Evolutionary conservation across 257 asterid genomes (phyloP).

Genomic region (Solanum virginianum): DNA sequence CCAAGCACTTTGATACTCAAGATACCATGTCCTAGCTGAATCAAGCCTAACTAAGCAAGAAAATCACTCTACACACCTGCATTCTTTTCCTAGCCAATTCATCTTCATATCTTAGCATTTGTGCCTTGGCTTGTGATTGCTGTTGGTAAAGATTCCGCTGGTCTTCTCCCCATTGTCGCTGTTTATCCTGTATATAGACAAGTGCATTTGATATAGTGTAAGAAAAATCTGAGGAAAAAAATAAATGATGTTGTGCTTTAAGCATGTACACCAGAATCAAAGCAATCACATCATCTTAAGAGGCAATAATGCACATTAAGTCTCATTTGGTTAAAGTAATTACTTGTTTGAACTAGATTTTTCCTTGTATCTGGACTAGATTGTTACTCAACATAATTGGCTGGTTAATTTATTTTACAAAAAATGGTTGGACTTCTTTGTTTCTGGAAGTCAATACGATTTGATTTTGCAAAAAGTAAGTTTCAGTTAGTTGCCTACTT

Average conservation of each 20-base stretch:
- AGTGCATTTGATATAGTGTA: neutral
- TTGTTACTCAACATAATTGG: neutral
- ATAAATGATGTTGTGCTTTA: neutral
- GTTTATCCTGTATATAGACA: conserved; percentile 53
- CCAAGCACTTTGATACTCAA: neutral
- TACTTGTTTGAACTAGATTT: neutral
- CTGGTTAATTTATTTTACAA: neutral
- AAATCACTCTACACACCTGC: conserved; percentile 42
- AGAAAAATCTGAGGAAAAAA: neutral
- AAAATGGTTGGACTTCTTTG: neutral
- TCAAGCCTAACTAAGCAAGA: neutral
- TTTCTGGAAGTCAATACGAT: neutral
- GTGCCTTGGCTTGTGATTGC: conserved; percentile 90
- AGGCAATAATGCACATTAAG: neutral
- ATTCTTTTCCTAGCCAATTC: conserved; percentile 83
- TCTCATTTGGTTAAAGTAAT: neutral
- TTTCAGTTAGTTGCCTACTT: neutral
- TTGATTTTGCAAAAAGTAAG: neutral
- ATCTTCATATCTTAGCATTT: conserved; percentile 84
- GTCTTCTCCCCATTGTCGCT: conserved; percentile 79
- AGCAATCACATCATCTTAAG: neutral
- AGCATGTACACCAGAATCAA: neutral
- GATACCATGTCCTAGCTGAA: neutral
- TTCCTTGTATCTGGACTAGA: neutral
- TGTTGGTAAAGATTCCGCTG: conserved; percentile 78